These are phyloP conservation scores for Sphaerulina vaccinii DNA, from an alignment of 2,329 filamentous ascomycete genomes.

Conservation along the genomic window DNA sequence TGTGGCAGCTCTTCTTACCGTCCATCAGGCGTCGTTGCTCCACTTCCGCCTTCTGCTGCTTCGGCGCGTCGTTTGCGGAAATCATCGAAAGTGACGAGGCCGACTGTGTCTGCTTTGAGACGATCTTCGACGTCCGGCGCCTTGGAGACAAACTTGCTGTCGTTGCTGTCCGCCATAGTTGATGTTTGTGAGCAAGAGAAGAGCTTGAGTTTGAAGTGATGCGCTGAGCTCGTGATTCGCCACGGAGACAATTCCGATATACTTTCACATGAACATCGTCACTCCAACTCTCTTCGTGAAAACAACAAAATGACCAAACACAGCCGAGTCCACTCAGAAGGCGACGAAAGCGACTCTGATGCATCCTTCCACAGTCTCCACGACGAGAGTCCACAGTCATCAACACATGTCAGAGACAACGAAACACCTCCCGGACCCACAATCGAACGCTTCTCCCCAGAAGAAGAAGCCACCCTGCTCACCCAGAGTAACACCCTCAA, in stretches of 20 bases:
- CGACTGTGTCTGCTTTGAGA: constrained; percentile 82
- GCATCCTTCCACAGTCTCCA: constrained; percentile 37
- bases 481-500: constrained; percentile 72
- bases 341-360: constrained; percentile 28
- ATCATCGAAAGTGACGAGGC: constrained; percentile 86
- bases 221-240: too few relatives aligned
- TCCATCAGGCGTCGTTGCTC: constrained; percentile 56
- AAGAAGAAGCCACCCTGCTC: constrained; percentile 58
- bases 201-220: constrained; percentile 3
- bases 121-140: constrained; percentile 75
- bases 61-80: constrained; percentile 95
- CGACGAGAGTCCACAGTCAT: constrained; percentile 26
- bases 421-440: constrained; percentile 10
- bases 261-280: too few relatives aligned
- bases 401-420: constrained; percentile 3
- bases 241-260: too few relatives aligned
- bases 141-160: constrained; percentile 68
- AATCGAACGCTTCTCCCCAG: constrained; percentile 40
- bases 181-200: constrained; percentile 4
- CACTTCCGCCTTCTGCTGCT: constrained; percentile 64
- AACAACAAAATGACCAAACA: constrained; percentile 10
- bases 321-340: constrained; percentile 7
- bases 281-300: constrained; percentile 3
- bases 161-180: constrained; percentile 24
- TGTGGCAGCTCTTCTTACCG: constrained; percentile 54